Base-by-base conservation (phyloP, 805 yeast genomes). In the Yarrowia keelungensis region DNA sequence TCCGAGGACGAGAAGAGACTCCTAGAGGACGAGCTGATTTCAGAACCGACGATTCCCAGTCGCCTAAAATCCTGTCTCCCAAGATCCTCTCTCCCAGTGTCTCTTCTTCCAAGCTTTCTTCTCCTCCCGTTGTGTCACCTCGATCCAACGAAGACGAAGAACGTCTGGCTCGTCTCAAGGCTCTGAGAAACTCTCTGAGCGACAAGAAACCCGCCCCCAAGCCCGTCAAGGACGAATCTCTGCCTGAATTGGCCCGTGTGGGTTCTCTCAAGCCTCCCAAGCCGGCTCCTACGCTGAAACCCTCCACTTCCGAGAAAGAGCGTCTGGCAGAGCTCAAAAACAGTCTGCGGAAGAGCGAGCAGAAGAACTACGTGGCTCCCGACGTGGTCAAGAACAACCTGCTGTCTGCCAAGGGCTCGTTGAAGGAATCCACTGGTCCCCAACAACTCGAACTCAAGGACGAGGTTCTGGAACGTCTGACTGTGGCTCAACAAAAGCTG, bases 301-400 rank as follows among this genome's bases (percentile, higher is more conserved):
- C 73, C n/a, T 45, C 51, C 41, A 35, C 65, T 15, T 59, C 70
- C 22, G 71, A 39, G 12, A 70, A 71, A 41, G 73, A 72, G 38
- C 66, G 70, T 0, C 61, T 74, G 8, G 69, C 68, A 2, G 53
- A 68, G 45, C 73, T 72, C 15, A 71, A 69, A 62, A 69, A 71
- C 15, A 70, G 71, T 7, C 70, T 73, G 38, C 67, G 69, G 16
- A 46, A 72, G 35, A 70, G 73, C n/a, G 67, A 64, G 36, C 73
- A 74, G 32, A 67, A 65, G 22, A 71, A 71, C 38, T 69, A 69
- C 54, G 54, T 70, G 22, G 70, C 73, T 7, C 71, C 71, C 1
- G 75, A 73, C 45, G 69, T 26, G 35, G 71, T 68, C 22, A 67
- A 71, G 62, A 71, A 70, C 38, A 56, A 70, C 11, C 51, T 71